These are phyloP conservation scores for Zygosaccharomyces pseudorouxii DNA, from an alignment of 805 yeast genomes.

Conservation along the genomic window DNA sequence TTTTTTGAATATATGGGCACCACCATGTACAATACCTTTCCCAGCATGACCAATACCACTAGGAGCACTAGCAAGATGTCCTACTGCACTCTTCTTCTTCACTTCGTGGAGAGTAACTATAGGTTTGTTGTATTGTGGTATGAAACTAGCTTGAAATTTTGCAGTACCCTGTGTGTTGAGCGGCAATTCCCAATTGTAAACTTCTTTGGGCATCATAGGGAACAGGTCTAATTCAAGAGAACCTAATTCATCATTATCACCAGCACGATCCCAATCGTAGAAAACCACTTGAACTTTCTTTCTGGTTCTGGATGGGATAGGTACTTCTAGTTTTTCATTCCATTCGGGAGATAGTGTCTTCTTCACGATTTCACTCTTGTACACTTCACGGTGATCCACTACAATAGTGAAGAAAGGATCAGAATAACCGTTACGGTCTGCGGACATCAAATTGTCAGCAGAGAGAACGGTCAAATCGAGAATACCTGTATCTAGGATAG, in stretches of 20 bases:
- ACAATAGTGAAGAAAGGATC: constrained; percentile 61
- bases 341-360: constrained; percentile 70
- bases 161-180: constrained; percentile 64
- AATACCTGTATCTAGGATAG: constrained; percentile 64
- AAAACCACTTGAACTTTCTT: constrained; percentile 46
- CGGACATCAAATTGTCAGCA: constrained; percentile 51
- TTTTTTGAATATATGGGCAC: constrained; percentile 35
- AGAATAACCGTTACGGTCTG: constrained; percentile 70
- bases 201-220: constrained; percentile 42
- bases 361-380: constrained; percentile 57
- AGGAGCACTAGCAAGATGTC: constrained; percentile 34
- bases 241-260: constrained; percentile 60
- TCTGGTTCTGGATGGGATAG: constrained; percentile 60
- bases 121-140: constrained; percentile 68
- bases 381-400: constrained; percentile 50
- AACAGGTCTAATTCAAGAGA: constrained; percentile 46
- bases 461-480: constrained; percentile 52
- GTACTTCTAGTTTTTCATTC: constrained; percentile 61
- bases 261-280: constrained; percentile 77
- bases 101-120: constrained; percentile 39
- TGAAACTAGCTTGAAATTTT: constrained; percentile 49
- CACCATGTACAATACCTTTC: constrained; percentile 38
- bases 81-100: constrained; percentile 33
- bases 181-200: constrained; percentile 44
- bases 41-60: constrained; percentile 38